Base-by-base conservation (phyloP, 441 rosid genomes). In the Biscutella auriculata region DNA sequence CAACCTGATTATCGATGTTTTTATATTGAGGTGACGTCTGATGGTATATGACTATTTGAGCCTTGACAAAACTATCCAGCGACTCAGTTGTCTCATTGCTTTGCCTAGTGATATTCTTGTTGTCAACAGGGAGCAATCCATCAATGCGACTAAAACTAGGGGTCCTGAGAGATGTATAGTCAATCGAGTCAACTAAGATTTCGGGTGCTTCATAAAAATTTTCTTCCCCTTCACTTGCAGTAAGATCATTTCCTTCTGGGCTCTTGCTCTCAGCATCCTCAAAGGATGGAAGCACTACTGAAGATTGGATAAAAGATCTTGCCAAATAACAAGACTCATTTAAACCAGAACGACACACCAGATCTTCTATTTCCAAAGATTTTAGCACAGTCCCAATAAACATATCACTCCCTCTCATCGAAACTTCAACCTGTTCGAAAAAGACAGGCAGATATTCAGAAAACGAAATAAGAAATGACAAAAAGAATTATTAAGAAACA, bases 311-410 rank as follows among this genome's bases (percentile, higher is more conserved):
- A 72, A 94, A 82, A 63, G 99, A 94, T 69, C 96, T 85, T 52
- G 96, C 99, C 65, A 94, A 53, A 79, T 80, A 94, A 81, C 82
- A 75, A 62, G 81, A 76, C 66, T 43, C 75, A 27, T 85, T 79
- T 51, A 58, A 60, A 45, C 71, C 66, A 53, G 65, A 73, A 66
- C 68, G 52, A 73, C 84, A 68, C 66, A 90, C 82, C 78, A 90
- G 73, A 78, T 94, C 99, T 82, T 90, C 96, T 60, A 94, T 82
- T 81, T 94, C 99, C 88, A 94, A 75, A 21, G 99, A 84, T 75
- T 82, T 84, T 70, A 94, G 71, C 66, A 90, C 69, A 34, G 94
- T 90, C 28, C 99, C 97, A 60, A 94, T 77, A 66, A 90, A 78
- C 85, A 90, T 75, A 68, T 87, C 97, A 60, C 71, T 85, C 63